phyloP scores from a whole-genome alignment of 345 rosid genomes.

The Bruguiera gymnorhiza region DNA sequence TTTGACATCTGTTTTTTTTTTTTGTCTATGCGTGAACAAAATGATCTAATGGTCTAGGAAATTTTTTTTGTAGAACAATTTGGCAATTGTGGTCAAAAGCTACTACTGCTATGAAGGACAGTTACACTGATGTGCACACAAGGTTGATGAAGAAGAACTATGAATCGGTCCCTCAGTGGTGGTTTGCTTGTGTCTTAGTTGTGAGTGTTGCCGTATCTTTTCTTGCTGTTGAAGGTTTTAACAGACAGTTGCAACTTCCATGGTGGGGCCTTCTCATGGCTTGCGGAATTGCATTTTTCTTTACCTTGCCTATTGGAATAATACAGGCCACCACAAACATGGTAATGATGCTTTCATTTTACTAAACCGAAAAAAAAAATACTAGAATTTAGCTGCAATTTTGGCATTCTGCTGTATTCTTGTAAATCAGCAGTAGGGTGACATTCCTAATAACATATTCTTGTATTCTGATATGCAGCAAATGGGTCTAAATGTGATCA shows the following conservation, averaged over 20 bases:
- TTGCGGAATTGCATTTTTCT: slow-evolving; percentile 41
- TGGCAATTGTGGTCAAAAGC: slow-evolving; percentile 68
- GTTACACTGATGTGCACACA: slow-evolving; percentile 45
- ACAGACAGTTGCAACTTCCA: slow-evolving; percentile 57
- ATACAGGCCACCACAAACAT: slow-evolving; percentile 60
- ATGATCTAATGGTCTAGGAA: too few species aligned
- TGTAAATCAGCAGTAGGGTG: background rate
- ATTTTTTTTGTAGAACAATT: slow-evolving; percentile 38
- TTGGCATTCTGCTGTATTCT: background rate
- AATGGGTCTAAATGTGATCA: slow-evolving; percentile 54
- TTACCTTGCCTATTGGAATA: slow-evolving; percentile 55
- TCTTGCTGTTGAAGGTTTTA: slow-evolving; percentile 28
- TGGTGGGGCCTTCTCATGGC: slow-evolving; percentile 70
- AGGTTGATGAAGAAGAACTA: slow-evolving; percentile 56
- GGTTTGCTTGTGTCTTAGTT: slow-evolving; percentile 41
- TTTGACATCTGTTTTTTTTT: too few species aligned
- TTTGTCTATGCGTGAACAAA: too few species aligned
- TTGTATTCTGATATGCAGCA: slow-evolving; percentile 27
- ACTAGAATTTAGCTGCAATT: background rate
- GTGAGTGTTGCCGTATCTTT: slow-evolving; percentile 20
- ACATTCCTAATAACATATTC: background rate
- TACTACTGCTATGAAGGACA: slow-evolving; percentile 30
- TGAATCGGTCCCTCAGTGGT: slow-evolving; percentile 53
- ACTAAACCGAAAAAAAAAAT: background rate
- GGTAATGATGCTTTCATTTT: slow-evolving; percentile 20